Conservation (phyloP, 2,329 filamentous ascomycete genomes). For the Neurospora crassa region DNA sequence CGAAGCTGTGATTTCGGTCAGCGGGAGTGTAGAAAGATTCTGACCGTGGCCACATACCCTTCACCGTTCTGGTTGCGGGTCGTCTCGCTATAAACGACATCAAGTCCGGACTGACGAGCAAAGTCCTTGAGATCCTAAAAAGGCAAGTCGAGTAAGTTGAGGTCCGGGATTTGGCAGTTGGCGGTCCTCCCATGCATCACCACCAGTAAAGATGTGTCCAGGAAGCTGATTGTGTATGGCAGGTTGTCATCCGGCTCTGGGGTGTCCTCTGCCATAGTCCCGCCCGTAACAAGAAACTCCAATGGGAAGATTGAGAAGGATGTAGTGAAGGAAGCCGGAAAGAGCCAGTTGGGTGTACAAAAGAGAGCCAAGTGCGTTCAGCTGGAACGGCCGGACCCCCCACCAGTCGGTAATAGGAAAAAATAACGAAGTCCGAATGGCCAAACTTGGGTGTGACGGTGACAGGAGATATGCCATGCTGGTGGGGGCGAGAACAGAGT, state of each 20-base stretch:
- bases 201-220: constrained; percentile 23
- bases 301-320: background rate
- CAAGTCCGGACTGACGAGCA: constrained; percentile 88
- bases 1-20: constrained; percentile 54
- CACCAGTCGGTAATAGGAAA: background rate
- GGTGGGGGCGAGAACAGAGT: background rate
- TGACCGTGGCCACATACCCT: constrained; percentile 54
- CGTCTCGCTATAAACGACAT: constrained; percentile 97
- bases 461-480: background rate
- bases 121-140: constrained; percentile 99
- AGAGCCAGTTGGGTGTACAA: background rate
- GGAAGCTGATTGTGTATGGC: background rate
- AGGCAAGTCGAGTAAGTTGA: constrained; percentile 73
- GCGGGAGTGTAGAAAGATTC: background rate
- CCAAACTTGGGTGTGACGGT: background rate
- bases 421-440: background rate
- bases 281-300: background rate
- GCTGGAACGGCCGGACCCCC: background rate
- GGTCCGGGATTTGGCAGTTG: constrained; percentile 38
- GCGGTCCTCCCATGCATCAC: constrained; percentile 26
- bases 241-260: constrained; percentile 7
- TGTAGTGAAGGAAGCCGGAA: background rate
- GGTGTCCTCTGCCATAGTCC: background rate
- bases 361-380: background rate
- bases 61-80: constrained; percentile 83